These are phyloP conservation scores for Fusarium sp. DNA, from an alignment of 2,329 filamentous ascomycete genomes.

Conservation along the genomic window DNA sequence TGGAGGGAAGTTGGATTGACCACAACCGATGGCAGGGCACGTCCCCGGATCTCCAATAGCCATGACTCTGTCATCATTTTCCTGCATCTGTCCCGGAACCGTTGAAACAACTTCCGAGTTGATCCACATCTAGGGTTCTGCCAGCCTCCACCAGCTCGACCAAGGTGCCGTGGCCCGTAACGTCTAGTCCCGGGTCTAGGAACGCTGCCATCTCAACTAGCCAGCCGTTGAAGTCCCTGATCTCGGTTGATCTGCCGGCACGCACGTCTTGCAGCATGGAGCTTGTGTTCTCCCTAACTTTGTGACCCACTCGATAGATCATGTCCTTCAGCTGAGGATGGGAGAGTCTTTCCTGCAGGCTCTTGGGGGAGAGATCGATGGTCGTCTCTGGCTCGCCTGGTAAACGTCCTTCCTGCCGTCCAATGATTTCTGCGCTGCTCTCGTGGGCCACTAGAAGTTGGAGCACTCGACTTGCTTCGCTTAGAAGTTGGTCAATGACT, in stretches of 20 bases:
- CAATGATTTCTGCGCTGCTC: conserved; percentile 53
- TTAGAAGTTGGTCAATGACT: conserved; percentile 74
- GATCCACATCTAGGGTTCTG: conserved; percentile 46
- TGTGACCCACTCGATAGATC: conserved; percentile 59
- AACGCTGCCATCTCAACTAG: conserved; percentile 59
- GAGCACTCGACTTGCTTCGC: conserved; percentile 81
- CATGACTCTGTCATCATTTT: conserved; percentile 23
- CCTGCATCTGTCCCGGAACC: conserved; percentile 20
- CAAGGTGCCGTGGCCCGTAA: conserved; percentile 54
- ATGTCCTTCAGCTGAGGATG: conserved; percentile 54
- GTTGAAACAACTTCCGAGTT: conserved; percentile 47
- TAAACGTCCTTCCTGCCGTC: neutral
- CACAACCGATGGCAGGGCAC: conserved; percentile 20
- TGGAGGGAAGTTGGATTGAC: conserved; percentile 27
- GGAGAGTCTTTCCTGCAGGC: conserved; percentile 56
- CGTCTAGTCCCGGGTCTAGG: conserved; percentile 48
- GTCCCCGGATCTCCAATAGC: conserved; percentile 20
- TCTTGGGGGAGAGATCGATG: conserved; percentile 27
- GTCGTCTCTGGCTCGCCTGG: neutral
- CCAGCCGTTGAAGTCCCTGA: conserved; percentile 70
- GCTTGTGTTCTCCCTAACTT: conserved; percentile 65
- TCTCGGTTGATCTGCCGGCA: conserved; percentile 63
- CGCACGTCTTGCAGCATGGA: conserved; percentile 71
- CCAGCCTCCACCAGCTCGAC: conserved; percentile 56
- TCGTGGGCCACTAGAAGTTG: conserved; percentile 72